Evolutionary conservation across 2,329 filamentous ascomycete species (phyloP).

Genomic region (Colletotrichum endophyticum): DNA sequence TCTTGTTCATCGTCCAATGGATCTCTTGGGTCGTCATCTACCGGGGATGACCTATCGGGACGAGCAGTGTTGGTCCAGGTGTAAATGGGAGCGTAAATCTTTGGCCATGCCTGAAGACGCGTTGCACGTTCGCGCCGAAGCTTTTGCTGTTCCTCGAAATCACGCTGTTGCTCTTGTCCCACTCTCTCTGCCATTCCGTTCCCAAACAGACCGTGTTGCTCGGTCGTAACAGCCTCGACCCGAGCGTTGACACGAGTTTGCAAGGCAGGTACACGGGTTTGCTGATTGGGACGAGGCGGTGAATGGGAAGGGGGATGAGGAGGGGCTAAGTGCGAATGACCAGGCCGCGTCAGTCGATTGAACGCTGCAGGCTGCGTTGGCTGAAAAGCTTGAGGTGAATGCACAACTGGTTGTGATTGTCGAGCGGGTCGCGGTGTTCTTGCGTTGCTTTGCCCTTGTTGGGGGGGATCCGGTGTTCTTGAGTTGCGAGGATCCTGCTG

Average conservation of each 20-base stretch:
- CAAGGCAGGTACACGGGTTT: neutral
- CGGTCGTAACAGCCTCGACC: neutral
- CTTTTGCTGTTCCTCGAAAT: neutral
- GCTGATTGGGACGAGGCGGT: neutral
- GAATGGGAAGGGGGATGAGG: neutral
- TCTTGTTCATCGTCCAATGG: neutral
- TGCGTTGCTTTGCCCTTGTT: neutral
- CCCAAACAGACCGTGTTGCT: neutral
- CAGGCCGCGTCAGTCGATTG: neutral
- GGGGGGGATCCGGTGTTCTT: neutral
- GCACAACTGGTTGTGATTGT: neutral
- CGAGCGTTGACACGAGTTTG: neutral
- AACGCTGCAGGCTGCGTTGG: neutral
- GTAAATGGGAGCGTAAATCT: neutral
- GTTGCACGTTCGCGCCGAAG: slow-evolving; percentile 3
- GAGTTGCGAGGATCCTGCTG: neutral
- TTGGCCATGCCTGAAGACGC: slow-evolving; percentile 4
- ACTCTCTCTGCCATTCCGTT: neutral
- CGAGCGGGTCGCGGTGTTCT: neutral
- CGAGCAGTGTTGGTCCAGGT: slow-evolving; percentile 5
- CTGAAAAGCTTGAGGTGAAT: neutral
- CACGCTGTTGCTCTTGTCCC: neutral
- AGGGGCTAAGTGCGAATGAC: neutral
- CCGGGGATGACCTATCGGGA: neutral
- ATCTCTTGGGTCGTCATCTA: neutral